Percentiles rank a stretch among this genome's conserved stretches.
phyloP scores from a whole-genome alignment of 345 rosid species.

The Punica granatum region DNA sequence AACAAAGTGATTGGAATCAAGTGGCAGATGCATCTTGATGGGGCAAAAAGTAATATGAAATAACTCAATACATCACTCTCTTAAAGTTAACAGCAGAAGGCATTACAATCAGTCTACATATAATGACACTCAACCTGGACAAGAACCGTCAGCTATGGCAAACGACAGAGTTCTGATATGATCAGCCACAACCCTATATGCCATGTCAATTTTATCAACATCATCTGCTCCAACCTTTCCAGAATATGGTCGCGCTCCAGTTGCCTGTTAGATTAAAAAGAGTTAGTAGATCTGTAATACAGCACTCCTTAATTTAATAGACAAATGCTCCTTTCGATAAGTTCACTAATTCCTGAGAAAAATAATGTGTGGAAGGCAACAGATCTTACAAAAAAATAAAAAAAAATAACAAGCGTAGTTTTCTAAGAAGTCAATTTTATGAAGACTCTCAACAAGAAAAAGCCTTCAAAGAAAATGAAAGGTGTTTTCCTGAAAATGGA shows the following conservation, averaged over 20 bases:
- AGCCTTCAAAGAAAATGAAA: background rate
- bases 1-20: background rate
- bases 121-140: conserved; percentile 58
- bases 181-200: conserved; percentile 95
- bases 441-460: background rate
- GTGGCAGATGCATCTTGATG: background rate
- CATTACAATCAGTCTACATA: background rate
- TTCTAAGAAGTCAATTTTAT: background rate
- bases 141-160: conserved; percentile 98
- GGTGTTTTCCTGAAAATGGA: background rate
- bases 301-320: background rate
- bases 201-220: conserved; percentile 80
- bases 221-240: conserved; percentile 92
- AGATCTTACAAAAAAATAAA: background rate
- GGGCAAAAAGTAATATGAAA: background rate
- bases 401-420: background rate
- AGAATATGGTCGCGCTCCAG: conserved; percentile 79
- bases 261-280: conserved; percentile 35
- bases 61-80: background rate
- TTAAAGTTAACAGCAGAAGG: background rate
- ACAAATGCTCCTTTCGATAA: too few relatives aligned
- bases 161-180: conserved; percentile 90
- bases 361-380: background rate
- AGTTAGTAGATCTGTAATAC: background rate
- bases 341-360: background rate